phyloP scores from a whole-genome alignment of 495 filamentous ascomycete species.

The Hyaloscypha hepaticicola region DNA sequence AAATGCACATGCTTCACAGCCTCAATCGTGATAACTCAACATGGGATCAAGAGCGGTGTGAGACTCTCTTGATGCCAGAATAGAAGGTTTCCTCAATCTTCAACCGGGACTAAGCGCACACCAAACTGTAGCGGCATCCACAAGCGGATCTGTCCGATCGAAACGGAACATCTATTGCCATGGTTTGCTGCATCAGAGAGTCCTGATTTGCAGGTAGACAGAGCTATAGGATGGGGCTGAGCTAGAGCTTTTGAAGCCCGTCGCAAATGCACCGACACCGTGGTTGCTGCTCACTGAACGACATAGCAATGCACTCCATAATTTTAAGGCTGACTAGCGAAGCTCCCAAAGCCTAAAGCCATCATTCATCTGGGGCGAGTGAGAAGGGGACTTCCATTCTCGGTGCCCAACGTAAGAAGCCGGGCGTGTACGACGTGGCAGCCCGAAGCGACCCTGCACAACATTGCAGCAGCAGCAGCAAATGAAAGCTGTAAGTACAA shows the following conservation, averaged over 20 bases:
- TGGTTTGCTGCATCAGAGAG: neutral
- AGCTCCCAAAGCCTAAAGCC: neutral
- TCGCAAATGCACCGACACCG: neutral
- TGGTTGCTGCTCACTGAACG: slow-evolving; percentile 1
- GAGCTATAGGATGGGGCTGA: neutral
- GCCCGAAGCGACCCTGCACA: neutral
- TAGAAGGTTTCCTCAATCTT: neutral
- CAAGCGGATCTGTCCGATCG: neutral
- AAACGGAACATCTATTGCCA: neutral
- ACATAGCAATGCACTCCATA: neutral
- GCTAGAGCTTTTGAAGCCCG: neutral
- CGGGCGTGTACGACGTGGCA: neutral
- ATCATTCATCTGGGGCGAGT: neutral
- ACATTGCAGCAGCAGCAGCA: neutral
- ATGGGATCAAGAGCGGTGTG: neutral
- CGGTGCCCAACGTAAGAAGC: neutral
- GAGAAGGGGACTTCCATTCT: neutral
- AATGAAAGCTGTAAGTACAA: neutral
- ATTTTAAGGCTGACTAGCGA: slow-evolving; percentile 4
- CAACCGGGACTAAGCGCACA: neutral
- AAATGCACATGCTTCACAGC: neutral
- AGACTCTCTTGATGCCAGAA: neutral
- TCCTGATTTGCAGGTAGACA: neutral
- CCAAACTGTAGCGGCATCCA: neutral
- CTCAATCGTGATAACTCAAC: neutral